Base-by-base conservation (phyloP, 2,329 filamentous ascomycete genomes). In the Arthrobotrys conoides region DNA sequence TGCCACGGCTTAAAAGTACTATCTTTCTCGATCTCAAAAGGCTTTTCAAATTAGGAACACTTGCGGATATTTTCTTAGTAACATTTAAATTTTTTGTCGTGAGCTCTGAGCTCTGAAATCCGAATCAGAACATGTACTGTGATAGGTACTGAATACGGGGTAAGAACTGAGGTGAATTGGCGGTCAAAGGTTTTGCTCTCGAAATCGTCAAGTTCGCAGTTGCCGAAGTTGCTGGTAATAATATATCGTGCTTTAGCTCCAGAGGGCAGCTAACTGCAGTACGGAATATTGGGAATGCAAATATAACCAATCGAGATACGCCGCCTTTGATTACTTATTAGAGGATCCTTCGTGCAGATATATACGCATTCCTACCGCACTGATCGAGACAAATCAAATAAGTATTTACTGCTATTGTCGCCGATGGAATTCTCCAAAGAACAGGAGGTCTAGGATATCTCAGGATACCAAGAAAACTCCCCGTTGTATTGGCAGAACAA, bases 291-390 rank as follows among this genome's bases (percentile, higher is more conserved):
- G 24, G 14, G 33, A 27, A 64, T 64, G 38, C 12, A n/a, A 38
- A 14, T 18, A 18, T 18, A 57, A 65, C 59, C 48, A 59, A 48
- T 57, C 46, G 33, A 51, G 46, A 49, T 36, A 36, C 51, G 24
- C 59, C 61, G 61, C 70, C 20, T 73, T 49, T 41, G 24, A 73
- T 59, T 51, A 20, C 59, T 72, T 22, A 12, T 46, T 66, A 5
- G 18, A 51, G 61, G 70, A 55, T 16, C 20, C 36, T 38, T 61
- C 51, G 22, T 38, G 27, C 22, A 57, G 38, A 73, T 73, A 73
- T 73, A 73, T 67, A 67, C 57, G 51, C 49, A 27, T 51, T 57
- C 38, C 49, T 20, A 65, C 8, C 12, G 22, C 18, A 24, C 41
- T 8, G 24, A 65, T 41, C 5, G 18, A 65, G 5, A 36, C 33